Evolutionary conservation across 805 yeast genomes (phyloP), one percentile per base, ranked within the genome.

Genomic region (Grigorovia jiainica): DNA sequence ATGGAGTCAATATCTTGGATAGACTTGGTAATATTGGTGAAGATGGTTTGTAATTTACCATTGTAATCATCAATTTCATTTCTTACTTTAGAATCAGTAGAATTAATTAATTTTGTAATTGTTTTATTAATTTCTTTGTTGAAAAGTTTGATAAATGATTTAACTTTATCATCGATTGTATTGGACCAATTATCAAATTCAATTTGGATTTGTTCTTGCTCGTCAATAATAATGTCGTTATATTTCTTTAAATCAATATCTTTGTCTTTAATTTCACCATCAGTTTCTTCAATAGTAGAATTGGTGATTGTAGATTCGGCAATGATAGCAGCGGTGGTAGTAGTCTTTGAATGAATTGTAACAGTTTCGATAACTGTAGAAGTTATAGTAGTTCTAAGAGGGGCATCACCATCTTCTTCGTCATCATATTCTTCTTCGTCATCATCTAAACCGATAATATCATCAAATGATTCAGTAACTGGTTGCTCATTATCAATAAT

Each of bases 1-100:
- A 60, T 60, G 15, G 71, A 65, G 38, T 67, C 63, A 36, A 68
- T 64, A 41, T 66, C 64, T 46, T 51, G 55, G n/a, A 67, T 65
- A 6, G 57, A 59, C 37, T 55, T 59, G 38, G 59, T 57, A 24
- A 67, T 46, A 3, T 46, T 45, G 20, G 48, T 43, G 38, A 61
- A 67, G 27, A 54, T 51, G 11, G 31, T 17, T 25, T 59, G 54
- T 4, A 63, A 47, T 7, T 40, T 35, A 4, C 47, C 47, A 11
- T 68, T 51, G 37, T 69, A 53, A 1, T 53, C 49, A 47, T 61
- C 65, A 13, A 73, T 49, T n/a, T 51, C 43, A 2, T 58, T 54
- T n/a, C 58, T 63, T 29, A 74, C 45, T 3, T 43, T 36, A 4
- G 64, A 61, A 31, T 56, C 55, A 9, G 66, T 42, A 2, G 53